A percentile compares a stretch with the other conserved stretches of the same genome.
Evolutionary conservation across 148 eudicot genomes (phyloP).

Genomic region (Mesembryanthemum crystallinum): DNA sequence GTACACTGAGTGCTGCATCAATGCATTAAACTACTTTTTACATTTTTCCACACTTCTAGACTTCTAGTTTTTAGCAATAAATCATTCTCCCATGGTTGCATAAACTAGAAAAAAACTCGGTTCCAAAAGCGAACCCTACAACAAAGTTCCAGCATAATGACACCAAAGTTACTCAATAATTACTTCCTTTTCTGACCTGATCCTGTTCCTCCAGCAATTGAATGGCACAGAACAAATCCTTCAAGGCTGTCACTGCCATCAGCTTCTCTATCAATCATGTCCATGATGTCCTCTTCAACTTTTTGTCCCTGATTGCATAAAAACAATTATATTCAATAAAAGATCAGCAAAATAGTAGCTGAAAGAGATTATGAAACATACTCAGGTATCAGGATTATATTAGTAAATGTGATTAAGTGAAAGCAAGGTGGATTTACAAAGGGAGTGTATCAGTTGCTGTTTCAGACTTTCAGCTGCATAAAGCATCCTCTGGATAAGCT

Average conservation of each 20-base stretch:
- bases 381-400: background rate
- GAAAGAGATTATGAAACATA: background rate
- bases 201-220: slow-evolving; percentile 99
- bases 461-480: background rate
- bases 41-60: background rate
- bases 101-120: background rate
- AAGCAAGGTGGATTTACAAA: background rate
- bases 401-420: background rate
- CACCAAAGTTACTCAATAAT: background rate
- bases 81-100: background rate
- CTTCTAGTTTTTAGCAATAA: background rate
- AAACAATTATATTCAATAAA: slow-evolving; percentile 17
- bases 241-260: slow-evolving; percentile 99
- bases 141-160: background rate
- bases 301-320: slow-evolving; percentile 65
- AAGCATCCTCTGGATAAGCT: background rate
- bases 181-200: slow-evolving; percentile 55
- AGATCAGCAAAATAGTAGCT: background rate
- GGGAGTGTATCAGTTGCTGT: background rate
- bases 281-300: slow-evolving; percentile 97
- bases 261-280: slow-evolving; percentile 99
- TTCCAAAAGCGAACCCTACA: background rate
- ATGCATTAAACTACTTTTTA: background rate
- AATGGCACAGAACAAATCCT: slow-evolving; percentile 97
- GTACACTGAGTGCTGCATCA: background rate